A percentile compares a stretch with the other conserved stretches of the same genome.
phyloP scores from a whole-genome alignment of 225 moss, liverwort and hornwort species.

The Marchantia paleacea region DNA sequence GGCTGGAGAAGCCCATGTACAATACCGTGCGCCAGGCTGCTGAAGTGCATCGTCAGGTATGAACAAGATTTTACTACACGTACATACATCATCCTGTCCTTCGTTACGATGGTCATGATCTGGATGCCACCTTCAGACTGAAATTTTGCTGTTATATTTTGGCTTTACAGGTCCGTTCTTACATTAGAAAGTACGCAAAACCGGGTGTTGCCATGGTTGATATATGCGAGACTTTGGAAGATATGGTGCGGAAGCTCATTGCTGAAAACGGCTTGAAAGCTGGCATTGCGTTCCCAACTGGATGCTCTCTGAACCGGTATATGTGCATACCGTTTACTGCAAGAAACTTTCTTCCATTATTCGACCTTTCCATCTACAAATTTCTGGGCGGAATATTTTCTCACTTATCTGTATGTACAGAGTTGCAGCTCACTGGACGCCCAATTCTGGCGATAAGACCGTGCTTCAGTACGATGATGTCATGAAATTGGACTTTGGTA shows the following conservation, averaged over 20 bases:
- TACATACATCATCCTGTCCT: too few species aligned
- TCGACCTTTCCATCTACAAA: not conserved
- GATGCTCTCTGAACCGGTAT: conserved; percentile 92
- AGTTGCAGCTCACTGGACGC: conserved; percentile 95
- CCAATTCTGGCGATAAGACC: conserved; percentile 81
- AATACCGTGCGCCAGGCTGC: conserved; percentile 78
- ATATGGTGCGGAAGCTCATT: conserved; percentile 96
- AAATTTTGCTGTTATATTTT: too few species aligned
- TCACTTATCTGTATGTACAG: conserved; percentile 30
- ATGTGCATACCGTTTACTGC: not conserved
- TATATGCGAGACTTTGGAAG: conserved; percentile 82
- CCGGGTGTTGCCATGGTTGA: conserved; percentile 79
- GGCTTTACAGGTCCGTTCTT: conserved; percentile 67
- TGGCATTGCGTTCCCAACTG: conserved; percentile 89
- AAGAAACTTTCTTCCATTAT: not conserved
- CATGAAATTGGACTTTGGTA: conserved; percentile 91
- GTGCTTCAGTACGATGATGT: conserved; percentile 96
- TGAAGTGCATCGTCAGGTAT: conserved; percentile 87
- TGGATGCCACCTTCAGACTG: too few species aligned
- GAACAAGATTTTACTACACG: not conserved
- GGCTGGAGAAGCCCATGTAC: conserved; percentile 82
- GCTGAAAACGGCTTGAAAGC: conserved; percentile 81
- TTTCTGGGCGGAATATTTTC: not conserved
- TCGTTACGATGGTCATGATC: too few species aligned
- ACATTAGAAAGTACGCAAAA: conserved; percentile 69